Base-by-base conservation (phyloP, 108 stramenopile species). In the Discostella stelligeroides region DNA sequence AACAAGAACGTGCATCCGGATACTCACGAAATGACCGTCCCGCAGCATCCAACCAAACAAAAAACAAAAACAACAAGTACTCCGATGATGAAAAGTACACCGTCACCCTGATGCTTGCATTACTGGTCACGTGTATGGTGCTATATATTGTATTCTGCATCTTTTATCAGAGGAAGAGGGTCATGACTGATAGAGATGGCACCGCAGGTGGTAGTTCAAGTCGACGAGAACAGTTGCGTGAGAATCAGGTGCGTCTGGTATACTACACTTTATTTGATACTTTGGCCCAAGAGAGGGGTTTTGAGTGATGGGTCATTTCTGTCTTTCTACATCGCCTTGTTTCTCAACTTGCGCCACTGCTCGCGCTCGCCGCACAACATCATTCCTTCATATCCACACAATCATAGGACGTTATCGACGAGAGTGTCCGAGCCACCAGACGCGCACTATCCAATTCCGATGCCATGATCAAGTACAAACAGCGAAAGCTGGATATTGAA, bases 111-210 rank as follows among this genome's bases (percentile, higher is more conserved):
- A 66, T 66, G 73, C 47, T 64, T 20, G 7, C 66, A 55, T 27
- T 78, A 24, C 70, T 70, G 42, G 46, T 58, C 41, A 8, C 29
- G 4, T 40, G 65, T 7, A 78, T 78, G 59, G 43, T 71, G 9
- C 0, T 66, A 12, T 78, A 78, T 42, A 11, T 78, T 6, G 50
- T 15, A 59, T 71, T 78, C 40, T 78, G 76, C 30, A 28, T 3
- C 59, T 60, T 41, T 38, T 78, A 78, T 34, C 56, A 43, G 34
- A 43, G 23, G 9, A 71, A 64, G 55, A 39, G 18, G 11, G 40
- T 47, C 4, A 34, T 30, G 7, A 7, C 37, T 15, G 48, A 46
- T 7, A 38, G 48, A 9, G 68, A 64, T 43, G 47, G 47, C 0
- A 59, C 28, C 18, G 29, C 5, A 7, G 18, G n/a, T 12, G 45